These are phyloP conservation scores for Dalechampia spathulata DNA, from an alignment of 441 rosid genomes.

Conservation along the genomic window DNA sequence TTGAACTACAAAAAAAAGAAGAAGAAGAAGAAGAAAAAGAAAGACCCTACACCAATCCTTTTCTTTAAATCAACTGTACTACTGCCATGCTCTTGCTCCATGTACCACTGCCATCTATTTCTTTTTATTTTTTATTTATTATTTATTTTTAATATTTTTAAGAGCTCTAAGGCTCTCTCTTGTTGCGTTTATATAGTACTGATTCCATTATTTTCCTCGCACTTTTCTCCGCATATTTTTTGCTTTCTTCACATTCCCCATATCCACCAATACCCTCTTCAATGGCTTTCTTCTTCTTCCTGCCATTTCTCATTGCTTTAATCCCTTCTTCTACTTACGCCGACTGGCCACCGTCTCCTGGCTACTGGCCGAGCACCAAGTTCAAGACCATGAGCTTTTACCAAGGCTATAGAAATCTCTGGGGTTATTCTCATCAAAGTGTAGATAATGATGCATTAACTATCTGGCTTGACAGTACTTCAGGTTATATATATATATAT, in stretches of 20 bases:
- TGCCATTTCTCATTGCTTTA: slow-evolving; percentile 22
- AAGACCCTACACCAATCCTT: slow-evolving; percentile 14
- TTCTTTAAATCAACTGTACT: slow-evolving; percentile 18
- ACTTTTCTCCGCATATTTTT: slow-evolving; percentile 8
- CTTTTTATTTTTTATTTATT: background rate
- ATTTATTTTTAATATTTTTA: no score
- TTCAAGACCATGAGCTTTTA: slow-evolving; percentile 59
- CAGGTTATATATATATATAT: no score
- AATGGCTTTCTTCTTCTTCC: slow-evolving; percentile 35
- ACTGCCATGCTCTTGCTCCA: slow-evolving; percentile 11
- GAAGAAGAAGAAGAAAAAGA: no score
- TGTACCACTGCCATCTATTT: slow-evolving; percentile 3
- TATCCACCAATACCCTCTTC: no score
- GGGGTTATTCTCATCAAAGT: slow-evolving; percentile 84
- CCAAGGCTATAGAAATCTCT: slow-evolving; percentile 64
- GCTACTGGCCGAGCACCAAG: slow-evolving; percentile 82
- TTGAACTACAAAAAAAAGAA: no score
- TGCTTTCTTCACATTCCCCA: background rate
- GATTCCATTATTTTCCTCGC: slow-evolving; percentile 16
- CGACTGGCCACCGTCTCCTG: slow-evolving; percentile 78
- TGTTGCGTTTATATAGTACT: slow-evolving; percentile 33
- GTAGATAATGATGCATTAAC: slow-evolving; percentile 51
- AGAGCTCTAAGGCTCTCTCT: slow-evolving; percentile 2
- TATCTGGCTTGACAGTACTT: slow-evolving; percentile 78
- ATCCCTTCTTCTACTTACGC: slow-evolving; percentile 42